Percentiles rank a stretch among this genome's conserved stretches.
Conservation (phyloP, 1,284 basidiomycete genomes). For the Amylostereum areolatum region DNA sequence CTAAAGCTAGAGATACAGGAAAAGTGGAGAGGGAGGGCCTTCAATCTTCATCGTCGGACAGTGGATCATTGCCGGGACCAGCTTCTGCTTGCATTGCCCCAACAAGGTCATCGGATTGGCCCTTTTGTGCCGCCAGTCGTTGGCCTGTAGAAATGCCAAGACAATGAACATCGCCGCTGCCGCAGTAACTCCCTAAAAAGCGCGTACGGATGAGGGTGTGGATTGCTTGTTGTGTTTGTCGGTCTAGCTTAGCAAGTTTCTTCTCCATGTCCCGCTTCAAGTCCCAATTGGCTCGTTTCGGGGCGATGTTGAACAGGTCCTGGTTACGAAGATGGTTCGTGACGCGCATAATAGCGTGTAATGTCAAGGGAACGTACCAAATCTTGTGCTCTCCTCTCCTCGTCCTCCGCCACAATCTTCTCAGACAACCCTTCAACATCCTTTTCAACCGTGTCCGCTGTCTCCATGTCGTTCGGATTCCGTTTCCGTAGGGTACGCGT, state of each 20-base stretch:
- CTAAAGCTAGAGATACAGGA: constrained; percentile 3
- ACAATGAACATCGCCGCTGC: constrained; percentile 2
- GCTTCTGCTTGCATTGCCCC: constrained; percentile 72
- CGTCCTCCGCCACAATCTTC: constrained; percentile 80
- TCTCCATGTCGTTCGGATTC: constrained; percentile 42
- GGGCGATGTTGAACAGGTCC: constrained; percentile 96
- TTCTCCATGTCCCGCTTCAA: constrained; percentile 92
- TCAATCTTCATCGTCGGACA: constrained; percentile 36
- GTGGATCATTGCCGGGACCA: constrained; percentile 20
- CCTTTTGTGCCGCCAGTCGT: constrained; percentile 70
- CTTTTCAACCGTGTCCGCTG: constrained; percentile 85
- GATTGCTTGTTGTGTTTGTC: constrained; percentile 87
- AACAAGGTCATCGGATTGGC: constrained; percentile 66
- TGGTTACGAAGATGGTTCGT: constrained; percentile 25
- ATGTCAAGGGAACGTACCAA: constrained; percentile 49
- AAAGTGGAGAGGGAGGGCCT: constrained; percentile 27
- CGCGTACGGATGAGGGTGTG: constrained; percentile 84
- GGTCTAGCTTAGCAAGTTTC: constrained; percentile 83
- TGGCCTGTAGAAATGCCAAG: constrained; percentile 47
- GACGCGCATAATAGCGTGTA: neutral
- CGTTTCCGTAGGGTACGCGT: constrained; percentile 73
- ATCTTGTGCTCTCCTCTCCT: constrained; percentile 78
- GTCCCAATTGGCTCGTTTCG: constrained; percentile 96
- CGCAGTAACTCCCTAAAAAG: neutral
- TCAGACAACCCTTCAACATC: constrained; percentile 82